Conservation (phyloP, 2,329 filamentous ascomycete species). For the Arthrobotrys entomopaga region DNA sequence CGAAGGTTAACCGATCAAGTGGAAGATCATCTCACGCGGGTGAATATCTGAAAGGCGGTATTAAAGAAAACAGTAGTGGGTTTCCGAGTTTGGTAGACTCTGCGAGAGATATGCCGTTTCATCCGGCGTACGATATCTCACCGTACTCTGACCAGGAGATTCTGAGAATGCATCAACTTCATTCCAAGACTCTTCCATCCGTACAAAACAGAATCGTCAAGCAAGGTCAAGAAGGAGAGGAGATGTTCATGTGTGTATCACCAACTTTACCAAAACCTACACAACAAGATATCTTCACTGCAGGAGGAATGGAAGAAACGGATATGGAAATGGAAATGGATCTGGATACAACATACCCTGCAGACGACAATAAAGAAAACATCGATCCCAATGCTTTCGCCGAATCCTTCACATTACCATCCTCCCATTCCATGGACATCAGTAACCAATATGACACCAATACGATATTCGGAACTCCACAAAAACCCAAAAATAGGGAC, state of each 20-base stretch:
- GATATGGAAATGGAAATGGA: constrained; percentile 23
- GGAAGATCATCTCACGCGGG: not conserved
- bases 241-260: not conserved
- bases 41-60: not conserved
- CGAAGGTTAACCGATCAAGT: not conserved
- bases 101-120: constrained; percentile 11
- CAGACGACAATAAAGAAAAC: constrained; percentile 40
- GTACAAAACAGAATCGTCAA: no score
- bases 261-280: no score
- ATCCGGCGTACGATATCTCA: constrained; percentile 31
- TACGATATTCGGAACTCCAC: constrained; percentile 2
- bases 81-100: constrained; percentile 18
- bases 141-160: not conserved
- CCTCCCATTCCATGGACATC: no score
- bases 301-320: no score
- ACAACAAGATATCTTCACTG: no score
- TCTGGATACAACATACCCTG: not conserved
- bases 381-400: constrained; percentile 18
- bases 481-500: not conserved
- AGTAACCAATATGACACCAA: not conserved
- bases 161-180: not conserved
- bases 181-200: not conserved
- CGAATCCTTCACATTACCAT: not conserved
- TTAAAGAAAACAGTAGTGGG: not conserved
- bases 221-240: not conserved